Base-by-base conservation (phyloP, 768 basidiomycete genomes). In the Leucosporidium creatinivorum region DNA sequence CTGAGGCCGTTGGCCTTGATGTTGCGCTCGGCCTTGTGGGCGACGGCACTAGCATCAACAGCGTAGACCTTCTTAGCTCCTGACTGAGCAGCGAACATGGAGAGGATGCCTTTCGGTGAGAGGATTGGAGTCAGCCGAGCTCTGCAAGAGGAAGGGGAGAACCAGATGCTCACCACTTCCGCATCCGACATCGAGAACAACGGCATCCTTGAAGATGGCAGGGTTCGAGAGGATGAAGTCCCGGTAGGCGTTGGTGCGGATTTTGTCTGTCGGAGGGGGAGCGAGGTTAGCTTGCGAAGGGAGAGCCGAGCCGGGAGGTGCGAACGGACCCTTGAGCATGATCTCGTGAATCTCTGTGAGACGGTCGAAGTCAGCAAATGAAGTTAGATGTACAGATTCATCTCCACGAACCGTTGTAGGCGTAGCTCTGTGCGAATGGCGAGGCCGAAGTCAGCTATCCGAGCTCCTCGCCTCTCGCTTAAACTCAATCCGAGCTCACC, bases 11-110 rank as follows among this genome's bases (percentile, higher is more conserved):
- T 99, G n/a, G 90, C 89, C 75, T 92, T 87, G 73, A 98, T 86
- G 73, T 98, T 99, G 80, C 91, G 93, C 82, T 88, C 85, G 5
- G 96, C 96, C 81, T 98, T 94, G 81, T 94, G 93, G 78, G 98
- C 89, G 79, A 99, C 98, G 80, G 98, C 98, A 68, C 91, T 94
- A 93, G 98, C 98, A 80, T 99, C 96, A 79, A 99, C 93, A 36
- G 68, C 73, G 52, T 68, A 70, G 28, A 76, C 75, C 60, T 74
- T 75, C 59, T 73, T 69, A 15, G 75, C 75, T 15, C 75, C 75
- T 0, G 73, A 73, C 61, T 72, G 65, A 26, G 75, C 75, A 12
- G 75, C 75, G 58, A 76, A 76, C 75, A 76, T 76, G 50, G 66
- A 73, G n/a, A 76, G 65, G 59, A 76, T 74, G 1, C 68, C 65